Percentiles rank a stretch among this genome's conserved stretches.
These are phyloP conservation scores for Xylaria polymorpha DNA, from an alignment of 2,329 filamentous ascomycete species.

Conservation along the genomic window DNA sequence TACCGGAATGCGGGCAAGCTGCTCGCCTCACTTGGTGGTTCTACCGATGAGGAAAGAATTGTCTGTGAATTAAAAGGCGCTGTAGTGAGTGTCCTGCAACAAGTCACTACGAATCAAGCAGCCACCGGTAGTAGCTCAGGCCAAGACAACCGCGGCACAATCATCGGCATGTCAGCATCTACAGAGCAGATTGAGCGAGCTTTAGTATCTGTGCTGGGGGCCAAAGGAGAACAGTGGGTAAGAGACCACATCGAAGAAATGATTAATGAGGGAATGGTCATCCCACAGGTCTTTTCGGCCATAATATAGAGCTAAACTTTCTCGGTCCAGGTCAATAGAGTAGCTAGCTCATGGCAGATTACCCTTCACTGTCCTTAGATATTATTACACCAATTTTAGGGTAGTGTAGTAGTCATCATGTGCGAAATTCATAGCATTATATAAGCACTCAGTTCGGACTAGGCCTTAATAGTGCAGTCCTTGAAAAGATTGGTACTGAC, in stretches of 20 bases:
- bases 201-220: conserved; percentile 15
- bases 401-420: too few relatives aligned
- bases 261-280: conserved; percentile 28
- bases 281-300: conserved; percentile 29
- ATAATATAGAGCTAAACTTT: conserved; percentile 6
- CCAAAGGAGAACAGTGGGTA: conserved; percentile 29
- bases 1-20: conserved; percentile 50
- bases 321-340: too few relatives aligned
- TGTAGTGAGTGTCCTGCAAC: conserved; percentile 34
- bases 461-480: too few relatives aligned
- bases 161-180: conserved; percentile 12
- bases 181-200: conserved; percentile 23
- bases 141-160: conserved; percentile 12
- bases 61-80: conserved; percentile 38
- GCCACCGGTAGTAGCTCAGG: conserved; percentile 28
- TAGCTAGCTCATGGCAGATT: neutral
- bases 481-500: neutral
- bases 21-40: conserved; percentile 25
- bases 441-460: neutral
- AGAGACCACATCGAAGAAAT: conserved; percentile 36
- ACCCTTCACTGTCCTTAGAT: neutral
- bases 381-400: neutral
- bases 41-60: conserved; percentile 23
- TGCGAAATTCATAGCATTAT: neutral
- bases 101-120: conserved; percentile 19